phyloP scores from a whole-genome alignment of 1,139 yeast species.

The Hanseniaspora uvarum region DNA sequence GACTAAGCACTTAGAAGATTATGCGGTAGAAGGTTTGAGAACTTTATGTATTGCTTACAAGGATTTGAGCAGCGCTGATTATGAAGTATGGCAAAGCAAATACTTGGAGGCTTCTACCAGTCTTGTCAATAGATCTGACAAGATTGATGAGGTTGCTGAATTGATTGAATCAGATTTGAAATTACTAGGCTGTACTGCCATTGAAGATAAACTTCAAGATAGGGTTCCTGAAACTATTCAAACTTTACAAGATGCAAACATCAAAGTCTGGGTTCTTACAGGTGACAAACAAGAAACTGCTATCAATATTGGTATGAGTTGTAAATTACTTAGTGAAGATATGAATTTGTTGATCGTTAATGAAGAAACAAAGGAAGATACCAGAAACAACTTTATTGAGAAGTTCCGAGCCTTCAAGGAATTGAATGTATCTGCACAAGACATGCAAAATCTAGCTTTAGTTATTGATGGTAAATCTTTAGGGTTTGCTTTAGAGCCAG shows the following conservation, averaged over 20 bases:
- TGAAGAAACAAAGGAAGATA: slow-evolving; percentile 70
- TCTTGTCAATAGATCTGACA: slow-evolving; percentile 59
- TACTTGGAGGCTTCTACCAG: slow-evolving; percentile 79
- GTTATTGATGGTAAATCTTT: slow-evolving; percentile 91
- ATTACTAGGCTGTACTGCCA: slow-evolving; percentile 92
- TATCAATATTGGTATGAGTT: slow-evolving; percentile 95
- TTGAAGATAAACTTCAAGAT: slow-evolving; percentile 93
- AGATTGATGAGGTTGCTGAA: slow-evolving; percentile 77
- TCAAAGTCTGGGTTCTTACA: slow-evolving; percentile 92
- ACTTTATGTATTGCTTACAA: slow-evolving; percentile 88
- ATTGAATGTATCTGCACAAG: slow-evolving; percentile 54
- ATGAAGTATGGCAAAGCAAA: slow-evolving; percentile 46
- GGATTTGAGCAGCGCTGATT: slow-evolving; percentile 71
- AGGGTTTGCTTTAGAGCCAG: slow-evolving; percentile 71
- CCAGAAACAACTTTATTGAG: slow-evolving; percentile 57
- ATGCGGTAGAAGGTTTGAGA: slow-evolving; percentile 92
- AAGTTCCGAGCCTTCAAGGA: slow-evolving; percentile 67
- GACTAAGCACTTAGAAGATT: slow-evolving; percentile 80
- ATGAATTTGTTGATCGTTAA: slow-evolving; percentile 87
- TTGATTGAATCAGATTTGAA: slow-evolving; percentile 69
- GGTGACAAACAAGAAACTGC: slow-evolving; percentile 99
- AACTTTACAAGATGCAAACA: slow-evolving; percentile 89
- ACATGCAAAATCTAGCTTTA: slow-evolving; percentile 73
- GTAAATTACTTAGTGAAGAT: slow-evolving; percentile 85
- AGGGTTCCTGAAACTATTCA: slow-evolving; percentile 98